A percentile compares a stretch with the other conserved stretches of the same genome.
Conservation (phyloP, 331 rosid species). For the Stylosanthes scabra region DNA sequence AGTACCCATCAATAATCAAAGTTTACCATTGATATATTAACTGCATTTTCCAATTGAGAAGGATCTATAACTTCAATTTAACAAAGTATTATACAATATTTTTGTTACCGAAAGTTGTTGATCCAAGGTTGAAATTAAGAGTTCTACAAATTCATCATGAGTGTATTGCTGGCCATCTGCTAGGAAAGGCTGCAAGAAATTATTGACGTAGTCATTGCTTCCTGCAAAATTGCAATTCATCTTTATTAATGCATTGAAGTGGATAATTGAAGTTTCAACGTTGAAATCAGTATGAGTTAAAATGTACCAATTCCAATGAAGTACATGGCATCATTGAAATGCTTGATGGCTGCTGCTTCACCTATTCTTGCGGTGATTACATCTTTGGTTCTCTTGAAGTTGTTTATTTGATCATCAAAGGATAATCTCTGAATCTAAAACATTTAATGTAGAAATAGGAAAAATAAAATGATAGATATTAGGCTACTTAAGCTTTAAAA, state of each 20-base stretch:
- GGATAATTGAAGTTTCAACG: neutral
- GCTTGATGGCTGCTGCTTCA: slow-evolving; percentile 58
- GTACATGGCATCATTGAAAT: slow-evolving; percentile 63
- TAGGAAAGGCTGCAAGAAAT: slow-evolving; percentile 85
- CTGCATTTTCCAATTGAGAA: too few species aligned
- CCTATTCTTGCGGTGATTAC: slow-evolving; percentile 60
- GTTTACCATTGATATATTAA: too few species aligned
- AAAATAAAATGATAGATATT: neutral
- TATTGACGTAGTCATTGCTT: slow-evolving; percentile 91
- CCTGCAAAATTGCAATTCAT: slow-evolving; percentile 48
- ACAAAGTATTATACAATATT: neutral
- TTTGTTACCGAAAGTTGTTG: slow-evolving; percentile 65
- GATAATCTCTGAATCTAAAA: slow-evolving; percentile 73
- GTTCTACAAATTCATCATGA: slow-evolving; percentile 67
- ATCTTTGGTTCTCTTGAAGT: slow-evolving; percentile 58
- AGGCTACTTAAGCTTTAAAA: neutral
- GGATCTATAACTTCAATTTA: neutral
- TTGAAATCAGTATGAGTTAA: neutral
- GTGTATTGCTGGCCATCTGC: slow-evolving; percentile 83
- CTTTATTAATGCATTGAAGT: neutral
- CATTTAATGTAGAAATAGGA: neutral
- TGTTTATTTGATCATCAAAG: slow-evolving; percentile 77
- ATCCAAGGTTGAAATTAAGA: slow-evolving; percentile 58
- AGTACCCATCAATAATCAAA: too few species aligned
- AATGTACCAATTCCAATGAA: slow-evolving; percentile 76